Evolutionary conservation across 2,329 filamentous ascomycete species (phyloP).

Genomic region (Beauveria sp.): DNA sequence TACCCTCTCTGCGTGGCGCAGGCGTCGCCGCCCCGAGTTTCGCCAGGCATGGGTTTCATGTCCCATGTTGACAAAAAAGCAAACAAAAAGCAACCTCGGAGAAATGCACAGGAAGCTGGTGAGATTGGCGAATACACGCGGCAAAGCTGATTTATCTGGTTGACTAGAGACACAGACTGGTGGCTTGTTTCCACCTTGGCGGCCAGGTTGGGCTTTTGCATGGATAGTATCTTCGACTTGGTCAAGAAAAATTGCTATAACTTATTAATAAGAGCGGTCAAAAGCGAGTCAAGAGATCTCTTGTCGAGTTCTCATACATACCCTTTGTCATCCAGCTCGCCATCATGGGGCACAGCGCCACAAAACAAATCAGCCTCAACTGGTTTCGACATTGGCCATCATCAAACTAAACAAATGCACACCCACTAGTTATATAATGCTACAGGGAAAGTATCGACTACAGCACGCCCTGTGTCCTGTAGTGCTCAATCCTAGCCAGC

Average conservation of each 20-base stretch:
- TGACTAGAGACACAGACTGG: neutral
- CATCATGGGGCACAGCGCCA: neutral
- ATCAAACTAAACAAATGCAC: slow-evolving; percentile 10
- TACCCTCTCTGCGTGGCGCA: neutral
- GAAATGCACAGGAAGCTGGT: neutral
- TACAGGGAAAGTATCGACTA: slow-evolving; percentile 5
- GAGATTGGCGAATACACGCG: neutral
- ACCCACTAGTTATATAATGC: neutral
- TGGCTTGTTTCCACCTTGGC: too few species aligned
- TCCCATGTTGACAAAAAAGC: neutral
- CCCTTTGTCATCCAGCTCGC: too few species aligned
- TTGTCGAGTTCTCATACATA: too few species aligned
- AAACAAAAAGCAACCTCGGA: neutral
- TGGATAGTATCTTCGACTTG: too few species aligned
- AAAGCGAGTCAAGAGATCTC: too few species aligned
- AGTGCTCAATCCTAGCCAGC: neutral
- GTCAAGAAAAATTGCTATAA: too few species aligned
- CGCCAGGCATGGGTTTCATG: slow-evolving; percentile 1
- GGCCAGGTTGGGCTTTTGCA: too few species aligned
- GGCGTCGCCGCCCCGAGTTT: neutral
- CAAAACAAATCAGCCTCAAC: slow-evolving; percentile 9
- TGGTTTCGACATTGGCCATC: neutral
- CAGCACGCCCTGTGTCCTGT: neutral
- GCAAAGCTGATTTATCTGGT: neutral
- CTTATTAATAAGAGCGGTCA: too few species aligned